phyloP scores from a whole-genome alignment of 306 rosid species.

The Gastrolobium bilobum region DNA sequence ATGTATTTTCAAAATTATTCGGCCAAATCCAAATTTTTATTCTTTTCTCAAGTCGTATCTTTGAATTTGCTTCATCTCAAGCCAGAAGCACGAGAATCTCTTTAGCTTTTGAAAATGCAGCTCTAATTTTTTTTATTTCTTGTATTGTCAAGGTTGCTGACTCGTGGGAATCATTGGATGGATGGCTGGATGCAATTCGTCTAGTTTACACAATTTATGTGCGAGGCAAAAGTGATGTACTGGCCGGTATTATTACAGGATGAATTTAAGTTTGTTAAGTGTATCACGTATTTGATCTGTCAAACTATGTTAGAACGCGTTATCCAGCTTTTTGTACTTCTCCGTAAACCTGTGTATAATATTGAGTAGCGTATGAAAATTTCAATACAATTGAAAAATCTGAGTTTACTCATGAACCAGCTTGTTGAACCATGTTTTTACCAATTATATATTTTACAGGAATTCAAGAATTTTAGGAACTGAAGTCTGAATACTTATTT shows the following conservation, averaged over 20 bases:
- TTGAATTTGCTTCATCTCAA: constrained; percentile 43
- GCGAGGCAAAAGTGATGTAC: constrained; percentile 88
- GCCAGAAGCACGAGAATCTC: constrained; percentile 30
- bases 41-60: constrained; percentile 8
- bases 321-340: constrained; percentile 33
- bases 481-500: constrained; percentile 22
- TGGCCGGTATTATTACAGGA: constrained; percentile 86
- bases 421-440: constrained; percentile 10
- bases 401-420: constrained; percentile 22
- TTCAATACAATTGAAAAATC: constrained; percentile 43
- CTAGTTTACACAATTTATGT: constrained; percentile 93
- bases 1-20: constrained; percentile 11
- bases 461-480: constrained; percentile 26
- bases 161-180: constrained; percentile 95
- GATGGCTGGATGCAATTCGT: constrained; percentile 98
- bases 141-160: constrained; percentile 80
- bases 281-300: constrained; percentile 48
- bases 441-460: constrained; percentile 26
- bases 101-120: constrained; percentile 37
- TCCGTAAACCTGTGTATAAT: constrained; percentile 55
- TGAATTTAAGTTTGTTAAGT: constrained; percentile 54
- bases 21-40: constrained; percentile 30
- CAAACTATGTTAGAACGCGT: constrained; percentile 36
- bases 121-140: constrained; percentile 42
- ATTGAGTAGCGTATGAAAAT: constrained; percentile 54